Conservation (phyloP, 805 yeast species). For the Peterozyma xylosa region DNA sequence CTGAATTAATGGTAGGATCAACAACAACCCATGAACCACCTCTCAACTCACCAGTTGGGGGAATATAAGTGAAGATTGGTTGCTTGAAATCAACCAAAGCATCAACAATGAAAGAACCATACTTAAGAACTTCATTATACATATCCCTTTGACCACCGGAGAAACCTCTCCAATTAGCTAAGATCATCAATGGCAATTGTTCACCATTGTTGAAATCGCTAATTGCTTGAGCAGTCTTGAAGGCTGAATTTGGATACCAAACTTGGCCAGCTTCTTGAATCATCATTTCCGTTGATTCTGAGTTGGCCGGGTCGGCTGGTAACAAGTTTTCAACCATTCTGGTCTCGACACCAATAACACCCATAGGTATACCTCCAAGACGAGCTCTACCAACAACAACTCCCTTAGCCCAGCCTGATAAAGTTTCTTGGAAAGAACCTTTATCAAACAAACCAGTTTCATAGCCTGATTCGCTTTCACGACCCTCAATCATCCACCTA, state of each 20-base stretch:
- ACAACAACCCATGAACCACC: constrained; percentile 99
- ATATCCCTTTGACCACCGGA: constrained; percentile 99
- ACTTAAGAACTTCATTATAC: constrained; percentile 97
- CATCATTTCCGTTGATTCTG: constrained; percentile 80
- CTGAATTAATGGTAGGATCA: constrained; percentile 94
- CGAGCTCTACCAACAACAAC: constrained; percentile 99
- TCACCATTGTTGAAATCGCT: constrained; percentile 97
- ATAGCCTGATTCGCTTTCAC: constrained; percentile 52
- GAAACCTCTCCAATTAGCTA: constrained; percentile 99
- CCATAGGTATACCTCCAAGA: constrained; percentile 97
- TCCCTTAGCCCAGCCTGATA: constrained; percentile 98
- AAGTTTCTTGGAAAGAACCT: constrained; percentile 90
- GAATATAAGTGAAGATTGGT: constrained; percentile 94
- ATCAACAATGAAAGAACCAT: constrained; percentile 95
- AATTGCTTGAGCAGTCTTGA: constrained; percentile 98
- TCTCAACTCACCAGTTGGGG: constrained; percentile 97
- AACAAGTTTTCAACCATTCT: constrained; percentile 79
- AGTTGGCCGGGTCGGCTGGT: constrained; percentile 99
- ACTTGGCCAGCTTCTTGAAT: constrained; percentile 98
- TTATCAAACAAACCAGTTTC: constrained; percentile 89
- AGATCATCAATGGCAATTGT: constrained; percentile 91
- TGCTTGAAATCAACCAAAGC: constrained; percentile 94
- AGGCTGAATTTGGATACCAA: constrained; percentile 99
- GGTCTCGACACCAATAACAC: constrained; percentile 96
- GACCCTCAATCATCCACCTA: constrained; percentile 91